Evolutionary conservation across 805 yeast genomes (phyloP).

Genomic region (Saccharomycodes ludwigii): DNA sequence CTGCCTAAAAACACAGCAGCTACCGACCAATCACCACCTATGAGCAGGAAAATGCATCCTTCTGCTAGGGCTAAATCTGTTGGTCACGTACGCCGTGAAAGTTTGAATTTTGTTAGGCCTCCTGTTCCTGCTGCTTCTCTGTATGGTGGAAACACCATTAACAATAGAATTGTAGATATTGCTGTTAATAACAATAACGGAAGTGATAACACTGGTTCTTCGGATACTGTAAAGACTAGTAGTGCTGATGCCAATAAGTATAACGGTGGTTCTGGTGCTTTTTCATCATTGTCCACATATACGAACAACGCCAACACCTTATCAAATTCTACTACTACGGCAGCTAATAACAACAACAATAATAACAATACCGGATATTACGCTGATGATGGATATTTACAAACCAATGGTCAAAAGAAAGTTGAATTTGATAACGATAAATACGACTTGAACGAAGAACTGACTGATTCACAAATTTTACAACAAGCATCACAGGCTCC

Average conservation of each 20-base stretch:
- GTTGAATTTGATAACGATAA: background rate
- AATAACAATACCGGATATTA: background rate
- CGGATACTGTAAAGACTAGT: too few species aligned
- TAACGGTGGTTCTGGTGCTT: too few species aligned
- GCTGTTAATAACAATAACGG: too few species aligned
- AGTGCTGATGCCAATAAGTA: too few species aligned
- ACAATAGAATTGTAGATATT: too few species aligned
- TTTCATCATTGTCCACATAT: too few species aligned
- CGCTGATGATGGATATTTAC: slow-evolving; percentile 12
- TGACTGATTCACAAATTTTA: slow-evolving; percentile 37
- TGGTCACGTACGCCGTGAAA: slow-evolving; percentile 64
- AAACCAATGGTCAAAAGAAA: too few species aligned
- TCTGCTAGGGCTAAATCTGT: slow-evolving; percentile 81
- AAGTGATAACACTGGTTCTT: too few species aligned
- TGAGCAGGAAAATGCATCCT: slow-evolving; percentile 42
- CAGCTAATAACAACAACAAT: background rate
- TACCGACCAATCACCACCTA: slow-evolving; percentile 1
- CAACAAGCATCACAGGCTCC: slow-evolving; percentile 43
- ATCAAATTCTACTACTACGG: too few species aligned
- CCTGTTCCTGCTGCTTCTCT: slow-evolving; percentile 15
- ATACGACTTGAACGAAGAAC: slow-evolving; percentile 21
- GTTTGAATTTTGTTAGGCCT: slow-evolving; percentile 28
- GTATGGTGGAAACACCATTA: background rate
- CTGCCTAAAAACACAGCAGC: slow-evolving; percentile 4
- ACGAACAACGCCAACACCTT: too few species aligned